A percentile compares a stretch with the other conserved stretches of the same genome.
phyloP scores from a whole-genome alignment of 2,329 filamentous ascomycete genomes.

The Penicillium sp. region DNA sequence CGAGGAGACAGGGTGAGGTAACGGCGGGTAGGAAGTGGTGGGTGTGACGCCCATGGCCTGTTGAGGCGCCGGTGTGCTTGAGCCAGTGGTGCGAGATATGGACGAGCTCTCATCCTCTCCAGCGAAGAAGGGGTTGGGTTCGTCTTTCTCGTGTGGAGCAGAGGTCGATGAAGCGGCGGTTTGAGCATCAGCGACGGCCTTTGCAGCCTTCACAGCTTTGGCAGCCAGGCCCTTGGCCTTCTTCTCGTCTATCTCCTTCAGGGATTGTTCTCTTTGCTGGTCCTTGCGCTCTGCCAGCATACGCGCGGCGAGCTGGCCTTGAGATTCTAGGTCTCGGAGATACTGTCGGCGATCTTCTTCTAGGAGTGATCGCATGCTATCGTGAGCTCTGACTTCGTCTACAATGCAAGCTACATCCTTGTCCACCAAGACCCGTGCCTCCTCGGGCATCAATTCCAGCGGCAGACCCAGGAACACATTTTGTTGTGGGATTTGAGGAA shows the following conservation, averaged over 20 bases:
- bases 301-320: constrained; percentile 57
- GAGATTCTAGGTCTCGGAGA: constrained; percentile 57
- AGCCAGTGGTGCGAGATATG: constrained; percentile 22
- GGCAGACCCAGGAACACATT: constrained; percentile 91
- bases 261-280: constrained; percentile 53
- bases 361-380: constrained; percentile 63
- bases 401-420: constrained; percentile 76
- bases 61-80: constrained; percentile 20
- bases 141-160: constrained; percentile 10
- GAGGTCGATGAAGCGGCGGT: background rate
- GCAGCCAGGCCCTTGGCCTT: constrained; percentile 29
- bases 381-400: constrained; percentile 75
- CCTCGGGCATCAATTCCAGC: constrained; percentile 86
- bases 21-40: constrained; percentile 53
- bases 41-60: constrained; percentile 50
- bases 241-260: constrained; percentile 54
- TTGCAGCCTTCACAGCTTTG: constrained; percentile 29
- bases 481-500: constrained; percentile 91
- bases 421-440: constrained; percentile 79
- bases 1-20: constrained; percentile 37
- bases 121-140: constrained; percentile 29
- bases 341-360: constrained; percentile 65
- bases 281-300: constrained; percentile 53
- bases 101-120: constrained; percentile 10
- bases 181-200: constrained; percentile 16